A percentile compares a stretch with the other conserved stretches of the same genome.
These are phyloP conservation scores for Bremia lactucae DNA, from an alignment of 352 stramenopile species.

Conservation along the genomic window DNA sequence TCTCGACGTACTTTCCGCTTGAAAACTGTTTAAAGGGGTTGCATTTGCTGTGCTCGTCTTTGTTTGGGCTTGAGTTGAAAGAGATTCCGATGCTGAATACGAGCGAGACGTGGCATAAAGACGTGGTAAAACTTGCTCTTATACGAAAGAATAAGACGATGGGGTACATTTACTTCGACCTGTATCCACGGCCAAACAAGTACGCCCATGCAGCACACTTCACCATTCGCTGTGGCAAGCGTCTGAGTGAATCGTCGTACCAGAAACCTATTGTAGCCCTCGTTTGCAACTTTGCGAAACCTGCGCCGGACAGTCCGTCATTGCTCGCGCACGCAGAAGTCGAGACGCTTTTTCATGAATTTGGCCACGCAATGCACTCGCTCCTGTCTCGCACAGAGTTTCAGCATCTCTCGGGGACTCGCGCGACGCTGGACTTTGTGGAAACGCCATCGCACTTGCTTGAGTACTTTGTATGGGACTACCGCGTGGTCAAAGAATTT, in stretches of 20 bases:
- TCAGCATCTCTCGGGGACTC: conserved; percentile 94
- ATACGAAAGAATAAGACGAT: conserved; percentile 46
- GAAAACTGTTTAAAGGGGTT: conserved; percentile 88
- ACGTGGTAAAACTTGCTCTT: conserved; percentile 87
- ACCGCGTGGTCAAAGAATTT: conserved; percentile 76
- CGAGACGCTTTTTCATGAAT: conserved; percentile 97
- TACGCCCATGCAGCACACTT: conserved; percentile 90
- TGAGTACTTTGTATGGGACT: conserved; percentile 94
- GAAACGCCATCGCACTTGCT: conserved; percentile 94
- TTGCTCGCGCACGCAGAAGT: conserved; percentile 89
- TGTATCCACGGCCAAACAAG: conserved; percentile 86
- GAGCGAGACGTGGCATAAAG: conserved; percentile 83
- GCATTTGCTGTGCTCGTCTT: conserved; percentile 68
- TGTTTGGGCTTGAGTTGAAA: conserved; percentile 88
- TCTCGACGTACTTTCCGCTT: conserved; percentile 86
- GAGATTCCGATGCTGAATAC: conserved; percentile 58
- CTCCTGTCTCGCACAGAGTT: conserved; percentile 92
- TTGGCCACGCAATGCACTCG: conserved; percentile 96
- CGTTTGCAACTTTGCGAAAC: conserved; percentile 85
- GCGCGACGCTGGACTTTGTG: conserved; percentile 91
- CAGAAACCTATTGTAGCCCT: conserved; percentile 93
- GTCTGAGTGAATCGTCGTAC: conserved; percentile 43
- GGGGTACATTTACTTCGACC: conserved; percentile 92
- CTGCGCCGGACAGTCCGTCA: conserved; percentile 50
- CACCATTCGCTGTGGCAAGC: conserved; percentile 91